These are phyloP conservation scores for Coemansia sp. DNA, from an alignment of 192 early-diverging fungal species.

Conservation along the genomic window DNA sequence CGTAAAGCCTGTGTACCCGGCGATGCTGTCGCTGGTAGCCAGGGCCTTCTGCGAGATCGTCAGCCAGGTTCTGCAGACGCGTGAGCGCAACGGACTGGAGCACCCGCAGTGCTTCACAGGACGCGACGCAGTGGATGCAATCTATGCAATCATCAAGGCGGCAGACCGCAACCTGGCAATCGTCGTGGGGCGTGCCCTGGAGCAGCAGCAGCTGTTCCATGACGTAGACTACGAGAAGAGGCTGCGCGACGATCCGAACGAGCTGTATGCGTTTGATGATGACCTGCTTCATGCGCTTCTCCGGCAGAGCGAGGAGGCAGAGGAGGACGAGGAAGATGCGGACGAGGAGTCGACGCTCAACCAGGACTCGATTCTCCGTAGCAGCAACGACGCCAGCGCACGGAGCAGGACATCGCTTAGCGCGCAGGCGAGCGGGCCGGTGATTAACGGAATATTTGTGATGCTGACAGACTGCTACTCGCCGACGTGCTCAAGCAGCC, in stretches of 20 bases:
- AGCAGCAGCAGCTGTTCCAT: conserved; percentile 88
- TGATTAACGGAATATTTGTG: conserved; percentile 82
- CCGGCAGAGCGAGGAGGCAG: neutral
- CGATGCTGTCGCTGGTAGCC: conserved; percentile 70
- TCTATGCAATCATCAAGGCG: conserved; percentile 76
- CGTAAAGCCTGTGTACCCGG: conserved; percentile 68
- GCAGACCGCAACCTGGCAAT: conserved; percentile 86
- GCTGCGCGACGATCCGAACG: conserved; percentile 79
- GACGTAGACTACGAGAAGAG: conserved; percentile 87
- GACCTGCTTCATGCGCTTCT: conserved; percentile 31
- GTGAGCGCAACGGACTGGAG: conserved; percentile 76
- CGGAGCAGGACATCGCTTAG: neutral
- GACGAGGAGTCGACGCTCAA: conserved; percentile 18
- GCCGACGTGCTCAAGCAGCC: conserved; percentile 79
- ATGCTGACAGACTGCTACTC: conserved; percentile 92
- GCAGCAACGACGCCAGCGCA: neutral
- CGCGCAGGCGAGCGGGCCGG: conserved; percentile 6
- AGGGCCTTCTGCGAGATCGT: conserved; percentile 62
- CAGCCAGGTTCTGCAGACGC: conserved; percentile 57
- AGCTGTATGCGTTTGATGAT: conserved; percentile 81
- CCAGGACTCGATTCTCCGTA: conserved; percentile 5
- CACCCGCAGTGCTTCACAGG: conserved; percentile 87
- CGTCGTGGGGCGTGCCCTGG: conserved; percentile 83
- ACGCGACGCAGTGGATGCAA: conserved; percentile 83
- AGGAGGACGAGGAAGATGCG: conserved; percentile 25